Conservation (phyloP, 2,329 filamentous ascomycete species). For the Diplocarpon mali region DNA sequence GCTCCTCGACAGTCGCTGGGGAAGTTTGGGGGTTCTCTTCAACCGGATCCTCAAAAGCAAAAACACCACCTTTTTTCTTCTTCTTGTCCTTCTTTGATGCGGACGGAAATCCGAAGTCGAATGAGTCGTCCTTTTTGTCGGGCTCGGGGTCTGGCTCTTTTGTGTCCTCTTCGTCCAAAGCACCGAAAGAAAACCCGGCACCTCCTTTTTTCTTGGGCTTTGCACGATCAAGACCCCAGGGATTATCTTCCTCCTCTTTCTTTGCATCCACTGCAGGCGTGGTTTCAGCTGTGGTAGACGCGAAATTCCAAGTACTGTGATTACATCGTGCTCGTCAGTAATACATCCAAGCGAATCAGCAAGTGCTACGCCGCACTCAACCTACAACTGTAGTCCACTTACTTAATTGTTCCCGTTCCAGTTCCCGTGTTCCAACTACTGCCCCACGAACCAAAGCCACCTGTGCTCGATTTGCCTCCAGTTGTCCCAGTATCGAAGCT, state of each 20-base stretch:
- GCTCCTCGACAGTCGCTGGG: slow-evolving; percentile 20
- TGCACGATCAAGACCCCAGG: slow-evolving; percentile 37
- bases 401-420: slow-evolving; percentile 17
- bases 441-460: slow-evolving; percentile 47
- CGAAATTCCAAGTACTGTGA: slow-evolving; percentile 21
- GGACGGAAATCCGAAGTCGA: slow-evolving; percentile 25
- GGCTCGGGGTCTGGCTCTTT: slow-evolving; percentile 21
- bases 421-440: slow-evolving; percentile 44
- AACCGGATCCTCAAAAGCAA: slow-evolving; percentile 15
- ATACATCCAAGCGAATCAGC: neutral
- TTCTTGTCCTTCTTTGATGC: slow-evolving; percentile 38
- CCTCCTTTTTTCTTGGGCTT: slow-evolving; percentile 46
- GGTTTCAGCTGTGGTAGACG: slow-evolving; percentile 22
- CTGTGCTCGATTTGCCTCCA: slow-evolving; percentile 30
- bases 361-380: neutral
- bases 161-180: slow-evolving; percentile 33
- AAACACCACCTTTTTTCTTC: slow-evolving; percentile 30
- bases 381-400: neutral
- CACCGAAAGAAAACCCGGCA: slow-evolving; percentile 36
- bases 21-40: slow-evolving; percentile 20
- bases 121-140: slow-evolving; percentile 30
- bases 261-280: slow-evolving; percentile 32
- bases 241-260: slow-evolving; percentile 34
- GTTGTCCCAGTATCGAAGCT: slow-evolving; percentile 37
- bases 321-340: neutral